Percentiles rank a stretch among this genome's conserved stretches.
phyloP scores from a whole-genome alignment of 2,329 filamentous ascomycete species.

The Hymenoscyphus albidus region DNA sequence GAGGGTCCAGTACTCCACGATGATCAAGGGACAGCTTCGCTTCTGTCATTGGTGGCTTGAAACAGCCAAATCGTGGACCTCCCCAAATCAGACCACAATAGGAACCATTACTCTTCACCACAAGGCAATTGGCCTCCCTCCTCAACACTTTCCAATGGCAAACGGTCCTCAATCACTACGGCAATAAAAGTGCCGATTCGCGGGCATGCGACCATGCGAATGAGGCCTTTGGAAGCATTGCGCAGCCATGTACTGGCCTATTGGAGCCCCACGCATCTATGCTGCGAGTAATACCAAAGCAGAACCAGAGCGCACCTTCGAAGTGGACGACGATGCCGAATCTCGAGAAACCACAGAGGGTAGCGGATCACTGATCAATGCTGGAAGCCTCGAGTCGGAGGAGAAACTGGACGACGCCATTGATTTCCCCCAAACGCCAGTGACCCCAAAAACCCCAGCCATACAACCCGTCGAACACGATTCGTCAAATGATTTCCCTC shows the following conservation, averaged over 20 bases:
- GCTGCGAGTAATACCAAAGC: constrained; percentile 66
- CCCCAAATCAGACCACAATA: not conserved
- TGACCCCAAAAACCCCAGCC: constrained; percentile 52
- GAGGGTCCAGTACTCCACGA: not conserved
- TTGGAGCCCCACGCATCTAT: constrained; percentile 79
- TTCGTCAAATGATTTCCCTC: constrained; percentile 31
- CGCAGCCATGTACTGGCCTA: constrained; percentile 81
- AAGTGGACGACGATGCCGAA: constrained; percentile 59
- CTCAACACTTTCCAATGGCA: not conserved
- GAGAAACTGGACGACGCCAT: constrained; percentile 31
- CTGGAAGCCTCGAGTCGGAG: constrained; percentile 26
- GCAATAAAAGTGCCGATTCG: constrained; percentile 21
- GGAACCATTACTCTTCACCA: not conserved
- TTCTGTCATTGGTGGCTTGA: not conserved
- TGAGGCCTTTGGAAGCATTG: constrained; percentile 32
- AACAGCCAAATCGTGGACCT: not conserved
- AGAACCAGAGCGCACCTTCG: constrained; percentile 46
- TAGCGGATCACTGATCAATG: constrained; percentile 33
- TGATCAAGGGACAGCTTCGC: no score
- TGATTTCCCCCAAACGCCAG: constrained; percentile 20
- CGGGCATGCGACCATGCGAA: constrained; percentile 35
- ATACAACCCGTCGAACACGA: constrained; percentile 58
- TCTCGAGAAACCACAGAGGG: constrained; percentile 36
- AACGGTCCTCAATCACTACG: not conserved
- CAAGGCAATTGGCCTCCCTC: not conserved